Evolutionary conservation across 1,284 basidiomycete species (phyloP), one percentile per base, ranked within the genome.

Genomic region (Microbotryomycetes sp.): DNA sequence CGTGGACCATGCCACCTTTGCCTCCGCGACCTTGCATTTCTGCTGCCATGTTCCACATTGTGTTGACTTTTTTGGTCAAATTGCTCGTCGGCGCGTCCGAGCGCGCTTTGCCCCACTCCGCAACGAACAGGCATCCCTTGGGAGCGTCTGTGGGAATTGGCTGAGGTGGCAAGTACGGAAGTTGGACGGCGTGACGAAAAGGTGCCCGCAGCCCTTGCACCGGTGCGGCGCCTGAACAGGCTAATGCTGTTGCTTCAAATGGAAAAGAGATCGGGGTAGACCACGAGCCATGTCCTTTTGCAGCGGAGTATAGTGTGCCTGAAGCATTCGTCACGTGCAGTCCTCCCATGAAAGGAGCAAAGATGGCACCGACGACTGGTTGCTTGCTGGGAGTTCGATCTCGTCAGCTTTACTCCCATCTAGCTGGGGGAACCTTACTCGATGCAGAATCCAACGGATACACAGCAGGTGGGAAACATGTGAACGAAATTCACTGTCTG

Each of bases 71-170:
- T 26, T 67, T 66, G 5, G 60, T 59, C 30, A 73, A 55, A 60
- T 71, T 73, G 24, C 62, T 59, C 18, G 54, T 62, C 1, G 64
- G 63, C 3, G 51, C 27, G 28, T 65, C 62, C n/a, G 63, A 55
- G 24, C 73, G 58, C 49, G 72, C 71, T 54, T 73, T 73, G 21
- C 73, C 73, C 73, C 73, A 72, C 53, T 73, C 73, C 18, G 71
- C 68, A 6, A 64, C 58, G 56, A 71, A 70, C 2, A 73, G 62
- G 41, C 70, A 69, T 0, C 72, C 73, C 35, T 69, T 69, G 0
- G 73, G 73, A 7, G 73, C 71, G 18, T 69, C 64, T 15, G 48
- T 23, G 6, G 70, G 67, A 13, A 73, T 61, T 0, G 69, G 67
- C 13, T 60, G 47, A 1, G 71, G 68, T 1, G 61, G 59, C n/a